These are phyloP conservation scores for Phanerodontia chrysosporium DNA, from an alignment of 768 basidiomycete genomes.

Conservation along the genomic window DNA sequence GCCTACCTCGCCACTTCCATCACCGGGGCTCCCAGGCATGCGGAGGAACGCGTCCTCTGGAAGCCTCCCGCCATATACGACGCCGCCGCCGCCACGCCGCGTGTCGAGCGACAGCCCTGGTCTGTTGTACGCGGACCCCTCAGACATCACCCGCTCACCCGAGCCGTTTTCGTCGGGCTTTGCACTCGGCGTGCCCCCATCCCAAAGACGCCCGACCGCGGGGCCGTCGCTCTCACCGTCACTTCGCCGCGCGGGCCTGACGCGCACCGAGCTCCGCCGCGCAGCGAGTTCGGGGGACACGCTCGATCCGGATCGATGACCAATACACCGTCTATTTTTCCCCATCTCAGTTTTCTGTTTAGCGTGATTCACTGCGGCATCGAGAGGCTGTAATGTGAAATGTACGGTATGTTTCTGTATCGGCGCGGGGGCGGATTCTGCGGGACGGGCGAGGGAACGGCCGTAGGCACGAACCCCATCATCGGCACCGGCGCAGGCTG, in stretches of 20 bases:
- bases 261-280: conserved; percentile 20
- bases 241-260: background rate
- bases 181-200: conserved; percentile 36
- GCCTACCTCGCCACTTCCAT: conserved; percentile 10
- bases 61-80: conserved; percentile 17
- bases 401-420: no score
- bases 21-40: conserved; percentile 15
- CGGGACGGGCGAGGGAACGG: no score
- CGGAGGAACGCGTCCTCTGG: conserved; percentile 14
- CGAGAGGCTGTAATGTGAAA: background rate
- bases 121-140: background rate
- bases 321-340: background rate
- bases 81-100: conserved; percentile 19
- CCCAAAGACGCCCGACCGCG: conserved; percentile 39
- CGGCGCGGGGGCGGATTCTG: no score
- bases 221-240: conserved; percentile 9
- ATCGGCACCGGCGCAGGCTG: no score
- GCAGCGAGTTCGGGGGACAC: conserved; percentile 11
- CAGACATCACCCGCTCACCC: background rate
- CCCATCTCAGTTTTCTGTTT: no score
- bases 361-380: background rate
- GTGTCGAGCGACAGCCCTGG: conserved; percentile 16
- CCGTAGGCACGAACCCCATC: no score
- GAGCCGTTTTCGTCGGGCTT: conserved; percentile 21
- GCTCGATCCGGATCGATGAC: background rate